phyloP scores from a whole-genome alignment of 805 yeast genomes.

The Suhomyces vadensis region DNA sequence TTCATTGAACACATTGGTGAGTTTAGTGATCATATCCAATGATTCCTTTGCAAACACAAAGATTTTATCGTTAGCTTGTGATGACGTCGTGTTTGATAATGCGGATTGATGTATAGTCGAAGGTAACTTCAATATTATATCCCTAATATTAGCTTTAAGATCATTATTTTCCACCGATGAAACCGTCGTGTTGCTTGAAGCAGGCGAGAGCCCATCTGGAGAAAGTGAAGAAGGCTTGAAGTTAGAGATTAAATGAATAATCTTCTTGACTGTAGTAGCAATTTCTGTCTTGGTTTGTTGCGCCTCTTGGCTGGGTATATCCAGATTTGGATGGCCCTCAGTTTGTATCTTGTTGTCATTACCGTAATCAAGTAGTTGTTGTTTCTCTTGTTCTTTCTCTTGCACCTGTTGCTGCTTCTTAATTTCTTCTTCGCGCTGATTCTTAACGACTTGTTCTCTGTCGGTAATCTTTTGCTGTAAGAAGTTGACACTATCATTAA shows the following conservation, averaged over 20 bases:
- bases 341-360: slow-evolving; percentile 21
- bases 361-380: slow-evolving; percentile 25
- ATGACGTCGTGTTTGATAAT: slow-evolving; percentile 17
- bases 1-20: slow-evolving; percentile 82
- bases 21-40: slow-evolving; percentile 78
- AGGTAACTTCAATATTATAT: slow-evolving; percentile 75
- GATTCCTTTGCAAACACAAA: slow-evolving; percentile 86
- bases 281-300: slow-evolving; percentile 73
- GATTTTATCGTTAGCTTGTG: slow-evolving; percentile 58
- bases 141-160: slow-evolving; percentile 71
- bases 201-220: slow-evolving; percentile 15
- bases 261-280: slow-evolving; percentile 84
- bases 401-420: slow-evolving; percentile 4
- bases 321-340: slow-evolving; percentile 15
- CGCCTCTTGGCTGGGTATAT: slow-evolving; percentile 18
- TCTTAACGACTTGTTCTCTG: slow-evolving; percentile 41
- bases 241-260: slow-evolving; percentile 80
- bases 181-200: slow-evolving; percentile 10
- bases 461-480: slow-evolving; percentile 53
- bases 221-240: slow-evolving; percentile 51
- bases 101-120: slow-evolving; percentile 58
- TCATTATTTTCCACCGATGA: slow-evolving; percentile 15
- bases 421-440: slow-evolving; percentile 16
- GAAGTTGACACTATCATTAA: slow-evolving; percentile 63
- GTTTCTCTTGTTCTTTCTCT: slow-evolving; percentile 13